These are phyloP conservation scores for Dendrobium huoshanense DNA, from an alignment of 106 monocot species.

Conservation along the genomic window DNA sequence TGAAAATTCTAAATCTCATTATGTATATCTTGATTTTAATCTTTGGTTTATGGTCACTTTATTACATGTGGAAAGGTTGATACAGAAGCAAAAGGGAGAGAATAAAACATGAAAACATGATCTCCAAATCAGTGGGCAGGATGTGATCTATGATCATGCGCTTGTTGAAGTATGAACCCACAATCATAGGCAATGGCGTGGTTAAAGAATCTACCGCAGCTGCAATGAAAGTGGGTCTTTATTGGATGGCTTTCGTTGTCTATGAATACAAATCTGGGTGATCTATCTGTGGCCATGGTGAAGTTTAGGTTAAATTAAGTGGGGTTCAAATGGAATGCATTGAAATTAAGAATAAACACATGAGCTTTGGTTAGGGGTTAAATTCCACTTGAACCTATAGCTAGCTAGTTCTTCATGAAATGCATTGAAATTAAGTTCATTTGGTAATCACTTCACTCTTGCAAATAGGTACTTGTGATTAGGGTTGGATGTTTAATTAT, in stretches of 20 bases:
- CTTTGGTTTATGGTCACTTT: fast-evolving
- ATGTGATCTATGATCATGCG: constrained; percentile 11
- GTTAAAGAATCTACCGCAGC: not conserved
- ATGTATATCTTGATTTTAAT: too few relatives aligned
- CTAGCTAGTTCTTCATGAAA: constrained; percentile 6
- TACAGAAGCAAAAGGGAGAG: not conserved
- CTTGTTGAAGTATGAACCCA: constrained; percentile 15
- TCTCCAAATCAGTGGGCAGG: not conserved
- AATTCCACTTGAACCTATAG: constrained; percentile 7
- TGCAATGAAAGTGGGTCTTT: constrained; percentile 13
- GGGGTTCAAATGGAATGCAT: constrained; percentile 8
- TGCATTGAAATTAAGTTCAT: not conserved
- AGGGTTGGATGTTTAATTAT: too few relatives aligned
- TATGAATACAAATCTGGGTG: constrained; percentile 24
- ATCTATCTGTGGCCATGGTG: constrained; percentile 30
- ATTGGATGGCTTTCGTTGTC: constrained; percentile 20
- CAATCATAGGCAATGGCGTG: not conserved
- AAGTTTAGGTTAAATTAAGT: constrained; percentile 25
- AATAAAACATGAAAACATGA: not conserved
- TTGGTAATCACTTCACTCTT: too few relatives aligned
- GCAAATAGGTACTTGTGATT: too few relatives aligned
- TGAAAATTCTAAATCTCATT: too few relatives aligned
- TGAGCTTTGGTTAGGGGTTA: not conserved
- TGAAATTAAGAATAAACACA: not conserved
- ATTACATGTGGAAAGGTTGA: too few relatives aligned